Evolutionary conservation across 352 stramenopile genomes (phyloP), one percentile per base, ranked within the genome.

Genomic region (Phytophthora crassamura): DNA sequence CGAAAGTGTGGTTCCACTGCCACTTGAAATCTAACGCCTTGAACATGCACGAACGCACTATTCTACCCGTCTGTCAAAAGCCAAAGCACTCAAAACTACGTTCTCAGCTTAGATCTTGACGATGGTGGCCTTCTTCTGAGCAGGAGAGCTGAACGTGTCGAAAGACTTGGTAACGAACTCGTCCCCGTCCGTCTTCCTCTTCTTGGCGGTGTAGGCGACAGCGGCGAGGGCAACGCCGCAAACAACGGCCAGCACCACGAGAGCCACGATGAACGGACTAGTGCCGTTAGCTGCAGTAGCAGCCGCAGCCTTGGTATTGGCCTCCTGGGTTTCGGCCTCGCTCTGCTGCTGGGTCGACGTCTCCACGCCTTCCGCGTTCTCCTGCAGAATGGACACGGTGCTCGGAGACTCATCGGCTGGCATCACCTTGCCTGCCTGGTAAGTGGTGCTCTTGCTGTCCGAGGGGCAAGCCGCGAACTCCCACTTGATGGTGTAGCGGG

Each of bases 401-500:
- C 53, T 75, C 1, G 43, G 64, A 10, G 53, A 64, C 16, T 64
- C 60, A 20, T 66, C 38, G 1, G 57, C 41, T 22, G 59, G 53
- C 18, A 20, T 34, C 58, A 68, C 73, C n/a, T 52, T 66, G 12
- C 82, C 68, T 20, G 64, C 60, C 32, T 35, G 30, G 40, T 69
- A 73, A 2, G 32, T 33, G 3, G 32, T 36, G n/a, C 18, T 33
- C 1, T 30, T 34, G 38, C 22, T 59, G 22, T 9, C 39, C 33
- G 59, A 51, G n/a, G 64, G 64, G 53, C 69, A 77, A 42, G 69
- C 59, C 42, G 69, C 66, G 53, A 72, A 80, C 36, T 76, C 59
- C 76, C 76, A 85, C 50, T 72, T 64, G 54, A 85, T 75, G 9
- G 57, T 58, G 52, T 62, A 73, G 2, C 59, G 58, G 15, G 46